phyloP scores from a whole-genome alignment of 768 basidiomycete species.

The Tricholoma flavovirens region DNA sequence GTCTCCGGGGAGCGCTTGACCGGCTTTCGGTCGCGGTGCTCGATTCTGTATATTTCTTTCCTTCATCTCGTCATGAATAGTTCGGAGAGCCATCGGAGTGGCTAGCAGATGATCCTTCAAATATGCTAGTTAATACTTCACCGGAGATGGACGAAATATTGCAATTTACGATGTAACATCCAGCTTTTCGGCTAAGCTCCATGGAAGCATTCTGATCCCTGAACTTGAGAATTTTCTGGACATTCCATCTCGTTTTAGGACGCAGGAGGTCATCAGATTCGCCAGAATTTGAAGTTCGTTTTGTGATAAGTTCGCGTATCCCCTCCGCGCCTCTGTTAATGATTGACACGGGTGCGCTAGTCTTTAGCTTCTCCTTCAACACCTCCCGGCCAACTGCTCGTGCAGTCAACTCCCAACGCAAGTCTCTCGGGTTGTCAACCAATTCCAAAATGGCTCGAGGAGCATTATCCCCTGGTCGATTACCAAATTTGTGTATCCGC shows the following conservation, averaged over 20 bases:
- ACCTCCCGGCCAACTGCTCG: slow-evolving; percentile 85
- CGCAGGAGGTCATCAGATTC: slow-evolving; percentile 44
- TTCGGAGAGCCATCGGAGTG: slow-evolving; percentile 48
- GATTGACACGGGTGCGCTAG: slow-evolving; percentile 36
- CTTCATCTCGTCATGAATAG: slow-evolving; percentile 39
- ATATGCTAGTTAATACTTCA: slow-evolving; percentile 6
- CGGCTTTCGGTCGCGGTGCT: slow-evolving; percentile 38
- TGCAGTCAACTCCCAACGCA: slow-evolving; percentile 85
- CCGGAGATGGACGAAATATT: background rate
- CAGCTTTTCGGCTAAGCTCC: slow-evolving; percentile 51
- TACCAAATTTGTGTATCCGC: slow-evolving; percentile 87
- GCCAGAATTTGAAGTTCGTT: slow-evolving; percentile 33
- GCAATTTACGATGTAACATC: slow-evolving; percentile 52
- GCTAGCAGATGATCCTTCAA: slow-evolving; percentile 64
- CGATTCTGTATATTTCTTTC: slow-evolving; percentile 25
- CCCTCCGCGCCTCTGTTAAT: slow-evolving; percentile 47
- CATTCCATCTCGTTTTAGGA: slow-evolving; percentile 65
- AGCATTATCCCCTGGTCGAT: slow-evolving; percentile 87
- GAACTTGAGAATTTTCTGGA: slow-evolving; percentile 68
- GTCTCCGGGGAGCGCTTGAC: slow-evolving; percentile 55
- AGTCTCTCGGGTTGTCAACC: slow-evolving; percentile 90
- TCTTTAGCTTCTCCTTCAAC: slow-evolving; percentile 48
- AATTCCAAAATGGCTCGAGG: slow-evolving; percentile 88
- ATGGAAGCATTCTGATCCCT: slow-evolving; percentile 39
- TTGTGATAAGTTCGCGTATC: slow-evolving; percentile 42